Evolutionary conservation across 1,139 yeast genomes (phyloP).

Genomic region (Magnusiomyces ingens): DNA sequence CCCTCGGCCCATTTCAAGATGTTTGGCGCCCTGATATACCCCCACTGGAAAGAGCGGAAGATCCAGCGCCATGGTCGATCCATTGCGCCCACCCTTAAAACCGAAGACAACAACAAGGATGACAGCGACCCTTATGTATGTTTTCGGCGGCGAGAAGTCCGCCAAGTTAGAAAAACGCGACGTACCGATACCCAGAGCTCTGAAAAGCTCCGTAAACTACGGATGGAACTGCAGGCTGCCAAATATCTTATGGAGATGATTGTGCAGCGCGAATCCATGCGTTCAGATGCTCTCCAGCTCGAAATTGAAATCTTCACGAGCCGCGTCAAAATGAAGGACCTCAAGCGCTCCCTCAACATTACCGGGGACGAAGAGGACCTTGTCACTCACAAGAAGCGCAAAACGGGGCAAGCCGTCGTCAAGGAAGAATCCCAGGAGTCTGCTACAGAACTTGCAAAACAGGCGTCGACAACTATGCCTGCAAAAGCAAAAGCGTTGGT

Average conservation of each 20-base stretch:
- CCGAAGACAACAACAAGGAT: constrained; percentile 85
- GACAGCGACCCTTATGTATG: constrained; percentile 94
- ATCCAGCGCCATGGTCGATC: constrained; percentile 62
- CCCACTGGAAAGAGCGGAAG: constrained; percentile 76
- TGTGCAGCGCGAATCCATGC: constrained; percentile 65
- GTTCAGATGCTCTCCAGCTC: constrained; percentile 49
- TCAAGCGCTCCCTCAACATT: constrained; percentile 69
- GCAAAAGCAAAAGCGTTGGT: constrained; percentile 1
- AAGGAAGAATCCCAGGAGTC: constrained; percentile 8
- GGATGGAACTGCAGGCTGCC: constrained; percentile 72
- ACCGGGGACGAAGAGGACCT: constrained; percentile 82
- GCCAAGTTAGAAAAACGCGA: constrained; percentile 94
- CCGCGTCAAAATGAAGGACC: constrained; percentile 61
- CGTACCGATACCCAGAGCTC: constrained; percentile 89
- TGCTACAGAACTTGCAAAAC: background rate
- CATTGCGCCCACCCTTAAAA: constrained; percentile 68
- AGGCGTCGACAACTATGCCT: background rate
- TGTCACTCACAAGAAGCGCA: constrained; percentile 72
- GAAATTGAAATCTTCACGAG: constrained; percentile 62
- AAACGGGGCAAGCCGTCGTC: constrained; percentile 27
- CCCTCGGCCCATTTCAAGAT: constrained; percentile 48
- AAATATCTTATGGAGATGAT: constrained; percentile 62
- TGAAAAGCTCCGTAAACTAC: constrained; percentile 69
- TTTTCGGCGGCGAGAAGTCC: constrained; percentile 90
- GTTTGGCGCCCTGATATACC: constrained; percentile 65